Base-by-base conservation (phyloP, 2,329 filamentous ascomycete genomes). In the Saccharata proteae region DNA sequence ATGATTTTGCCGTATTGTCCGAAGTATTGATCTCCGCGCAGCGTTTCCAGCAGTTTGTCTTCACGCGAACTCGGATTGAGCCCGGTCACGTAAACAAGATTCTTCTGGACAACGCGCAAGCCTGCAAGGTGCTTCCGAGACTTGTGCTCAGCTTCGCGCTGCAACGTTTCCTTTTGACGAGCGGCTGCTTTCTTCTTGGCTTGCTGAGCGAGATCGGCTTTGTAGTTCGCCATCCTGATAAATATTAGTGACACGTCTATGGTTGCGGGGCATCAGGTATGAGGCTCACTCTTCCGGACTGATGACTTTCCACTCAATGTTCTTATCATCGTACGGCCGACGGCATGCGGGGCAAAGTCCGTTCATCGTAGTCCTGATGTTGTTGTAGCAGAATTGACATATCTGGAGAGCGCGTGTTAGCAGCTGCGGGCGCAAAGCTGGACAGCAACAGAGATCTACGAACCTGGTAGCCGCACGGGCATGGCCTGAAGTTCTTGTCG, bases 321-420 rank as follows among this genome's bases (percentile, higher is more conserved):
- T 92, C 55, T 88, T 88, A 45, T 98, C 92, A 55, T 94, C 85
- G 57, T 98, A 98, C 5, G 84, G 80, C 54, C 90, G 73, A 59
- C 90, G 76, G 56, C 90, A 98, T 44, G 93, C 93, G n/a, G 90
- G 90, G 57, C 90, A 98, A 36, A 94, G 71, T 20, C 88, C 86
- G 53, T 94, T 96, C 71, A 93, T 85, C 48, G 94, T 94, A 47
- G 81, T 93, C 62, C 92, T 93, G 56, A 98, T 92, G 56, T 96
- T 98, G 62, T 98, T 94, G 66, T 88, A 98, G 63, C 90, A 98
- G 61, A 98, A 98, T 66, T 98, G 92, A 60, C 90, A 98, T 55
- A 98, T 88, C 86, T 94, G 31, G 11, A 15, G 51, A 33, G 4
- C 36, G 40, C 22, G 24, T 25, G 26, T 36, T 11, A 36, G 34